Percentiles rank a stretch among this genome's conserved stretches.
phyloP scores from a whole-genome alignment of 164 flowering plant species.

The Buxus sempervirens region DNA sequence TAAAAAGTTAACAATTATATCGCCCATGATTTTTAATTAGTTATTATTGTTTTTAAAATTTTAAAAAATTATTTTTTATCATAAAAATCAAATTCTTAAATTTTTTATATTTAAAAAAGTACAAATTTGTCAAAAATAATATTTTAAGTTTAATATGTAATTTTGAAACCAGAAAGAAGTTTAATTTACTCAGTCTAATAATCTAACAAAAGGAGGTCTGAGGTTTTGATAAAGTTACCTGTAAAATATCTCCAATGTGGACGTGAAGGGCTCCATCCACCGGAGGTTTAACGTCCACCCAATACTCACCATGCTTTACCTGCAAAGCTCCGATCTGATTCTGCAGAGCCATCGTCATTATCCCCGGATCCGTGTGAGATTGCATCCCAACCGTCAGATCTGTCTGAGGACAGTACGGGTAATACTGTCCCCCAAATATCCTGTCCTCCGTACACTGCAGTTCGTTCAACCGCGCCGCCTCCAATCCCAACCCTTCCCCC shows the following conservation, averaged over 20 bases:
- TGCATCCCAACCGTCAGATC: not conserved
- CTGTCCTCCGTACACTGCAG: not conserved
- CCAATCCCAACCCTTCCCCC: constrained; percentile 3
- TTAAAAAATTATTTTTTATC: no score
- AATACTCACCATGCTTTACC: not conserved
- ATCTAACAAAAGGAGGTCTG: no score
- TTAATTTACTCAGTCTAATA: no score
- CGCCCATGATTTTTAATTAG: no score
- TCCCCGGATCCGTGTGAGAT: not conserved
- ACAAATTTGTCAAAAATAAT: no score
- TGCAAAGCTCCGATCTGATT: not conserved
- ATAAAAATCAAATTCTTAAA: no score
- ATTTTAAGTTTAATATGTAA: no score
- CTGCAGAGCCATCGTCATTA: not conserved
- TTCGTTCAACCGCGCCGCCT: not conserved
- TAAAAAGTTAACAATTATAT: no score
- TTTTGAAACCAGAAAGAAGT: no score
- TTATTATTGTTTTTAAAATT: no score
- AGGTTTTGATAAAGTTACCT: not conserved
- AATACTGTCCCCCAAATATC: not conserved
- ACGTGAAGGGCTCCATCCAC: not conserved
- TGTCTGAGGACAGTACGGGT: not conserved
- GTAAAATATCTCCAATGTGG: not conserved
- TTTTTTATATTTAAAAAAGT: no score
- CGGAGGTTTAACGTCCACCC: not conserved